A percentile compares a stretch with the other conserved stretches of the same genome.
Evolutionary conservation across 495 filamentous ascomycete genomes (phyloP).

Genomic region (Xylaria grammica): DNA sequence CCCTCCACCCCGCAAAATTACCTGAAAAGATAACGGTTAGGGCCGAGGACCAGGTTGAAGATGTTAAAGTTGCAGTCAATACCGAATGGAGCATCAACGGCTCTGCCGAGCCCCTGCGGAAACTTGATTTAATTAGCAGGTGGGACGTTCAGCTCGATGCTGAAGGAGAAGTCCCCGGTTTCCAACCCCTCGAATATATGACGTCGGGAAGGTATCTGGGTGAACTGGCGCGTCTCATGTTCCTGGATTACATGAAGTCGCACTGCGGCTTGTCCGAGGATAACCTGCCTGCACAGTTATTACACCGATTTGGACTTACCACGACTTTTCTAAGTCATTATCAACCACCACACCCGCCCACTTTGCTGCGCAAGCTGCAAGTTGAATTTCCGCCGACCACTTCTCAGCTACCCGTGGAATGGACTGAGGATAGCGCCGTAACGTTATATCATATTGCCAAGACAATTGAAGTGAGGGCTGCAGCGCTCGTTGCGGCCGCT

Average conservation of each 20-base stretch:
- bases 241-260: conserved; percentile 67
- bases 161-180: conserved; percentile 73
- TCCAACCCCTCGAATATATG: conserved; percentile 90
- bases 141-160: conserved; percentile 74
- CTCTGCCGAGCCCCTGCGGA: conserved; percentile 66
- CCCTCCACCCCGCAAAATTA: conserved; percentile 68
- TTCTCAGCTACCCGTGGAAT: conserved; percentile 53
- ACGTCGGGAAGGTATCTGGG: conserved; percentile 83
- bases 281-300: conserved; percentile 64
- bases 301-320: conserved; percentile 66
- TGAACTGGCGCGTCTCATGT: conserved; percentile 76
- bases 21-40: conserved; percentile 57
- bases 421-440: conserved; percentile 62
- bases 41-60: conserved; percentile 60
- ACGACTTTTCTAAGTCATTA: conserved; percentile 75
- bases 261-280: conserved; percentile 41
- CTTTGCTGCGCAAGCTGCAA: conserved; percentile 57
- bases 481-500: conserved; percentile 73
- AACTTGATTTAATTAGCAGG: conserved; percentile 67
- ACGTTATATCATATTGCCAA: conserved; percentile 66
- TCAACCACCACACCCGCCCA: conserved; percentile 55
- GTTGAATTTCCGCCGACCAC: conserved; percentile 58
- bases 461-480: conserved; percentile 69
- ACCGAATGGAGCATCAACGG: conserved; percentile 88
- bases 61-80: conserved; percentile 74